These are phyloP conservation scores for Hortiboletus campestris DNA, from an alignment of 768 basidiomycete species.

Conservation along the genomic window DNA sequence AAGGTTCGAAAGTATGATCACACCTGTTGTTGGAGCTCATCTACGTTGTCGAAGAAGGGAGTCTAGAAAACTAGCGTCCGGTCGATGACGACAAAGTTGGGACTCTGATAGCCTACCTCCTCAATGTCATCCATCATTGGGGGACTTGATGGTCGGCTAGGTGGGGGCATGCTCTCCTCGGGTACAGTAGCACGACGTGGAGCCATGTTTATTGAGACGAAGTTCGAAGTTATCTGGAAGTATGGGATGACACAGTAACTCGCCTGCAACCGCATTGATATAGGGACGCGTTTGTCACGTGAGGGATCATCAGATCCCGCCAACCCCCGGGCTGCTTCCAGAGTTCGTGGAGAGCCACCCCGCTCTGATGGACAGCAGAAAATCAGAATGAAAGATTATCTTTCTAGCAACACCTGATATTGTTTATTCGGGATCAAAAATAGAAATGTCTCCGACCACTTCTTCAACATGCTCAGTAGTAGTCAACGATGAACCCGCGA, in stretches of 20 bases:
- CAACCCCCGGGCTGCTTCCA: background rate
- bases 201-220: constrained; percentile 17
- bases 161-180: constrained; percentile 27
- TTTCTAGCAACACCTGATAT: background rate
- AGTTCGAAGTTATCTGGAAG: background rate
- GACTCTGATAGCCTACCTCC: constrained; percentile 31
- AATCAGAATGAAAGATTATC: background rate
- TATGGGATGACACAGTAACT: background rate
- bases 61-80: constrained; percentile 33
- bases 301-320: background rate
- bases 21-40: constrained; percentile 83
- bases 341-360: background rate
- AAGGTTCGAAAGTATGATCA: constrained; percentile 17
- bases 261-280: constrained; percentile 5
- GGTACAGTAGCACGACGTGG: constrained; percentile 28
- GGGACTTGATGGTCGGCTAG: constrained; percentile 27
- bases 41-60: constrained; percentile 74
- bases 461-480: constrained; percentile 31
- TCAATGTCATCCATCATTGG: constrained; percentile 38
- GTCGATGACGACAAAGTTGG: background rate
- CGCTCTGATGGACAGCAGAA: background rate
- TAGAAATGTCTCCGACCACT: constrained; percentile 31
- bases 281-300: constrained; percentile 23
- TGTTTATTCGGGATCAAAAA: constrained; percentile 19
- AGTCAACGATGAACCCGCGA: constrained; percentile 35